Percentiles rank a stretch among this genome's conserved stretches.
phyloP scores from a whole-genome alignment of 2,329 filamentous ascomycete species.

The Curvularia eragrostidis region DNA sequence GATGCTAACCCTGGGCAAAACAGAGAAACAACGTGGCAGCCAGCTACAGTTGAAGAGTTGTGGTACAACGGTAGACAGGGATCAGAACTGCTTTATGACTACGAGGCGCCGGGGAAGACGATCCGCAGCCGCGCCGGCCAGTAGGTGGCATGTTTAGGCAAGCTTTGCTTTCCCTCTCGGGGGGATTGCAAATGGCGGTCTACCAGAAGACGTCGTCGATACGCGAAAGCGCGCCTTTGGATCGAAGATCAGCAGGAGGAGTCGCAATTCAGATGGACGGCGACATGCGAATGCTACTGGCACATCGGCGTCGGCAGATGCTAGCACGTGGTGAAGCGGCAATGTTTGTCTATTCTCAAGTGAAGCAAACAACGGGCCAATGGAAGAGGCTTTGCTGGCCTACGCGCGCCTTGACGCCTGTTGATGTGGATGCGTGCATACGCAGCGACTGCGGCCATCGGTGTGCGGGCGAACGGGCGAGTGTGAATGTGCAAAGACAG shows the following conservation, averaged over 20 bases:
- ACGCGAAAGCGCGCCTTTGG: constrained; percentile 8
- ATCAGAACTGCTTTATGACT: constrained; percentile 10
- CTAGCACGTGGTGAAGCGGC: constrained; percentile 12
- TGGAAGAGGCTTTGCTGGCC: constrained; percentile 5
- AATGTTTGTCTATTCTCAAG: constrained; percentile 27
- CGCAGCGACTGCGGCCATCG: constrained; percentile 10
- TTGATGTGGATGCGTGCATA: constrained; percentile 21
- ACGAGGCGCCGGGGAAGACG: constrained; percentile 24
- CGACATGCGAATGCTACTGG: not conserved
- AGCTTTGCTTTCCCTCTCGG: constrained; percentile 21
- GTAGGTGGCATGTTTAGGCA: constrained; percentile 17
- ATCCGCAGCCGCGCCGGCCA: constrained; percentile 21
- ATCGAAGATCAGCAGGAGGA: not conserved
- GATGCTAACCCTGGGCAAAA: constrained; percentile 10
- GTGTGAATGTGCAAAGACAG: constrained; percentile 1
- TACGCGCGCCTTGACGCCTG: not conserved
- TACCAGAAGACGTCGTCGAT: constrained; percentile 22
- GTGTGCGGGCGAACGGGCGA: constrained; percentile 19
- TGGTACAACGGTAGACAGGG: constrained; percentile 30
- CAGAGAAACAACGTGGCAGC: constrained; percentile 40
- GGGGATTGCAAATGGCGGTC: constrained; percentile 39
- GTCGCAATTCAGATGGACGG: not conserved
- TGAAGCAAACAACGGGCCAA: constrained; percentile 32
- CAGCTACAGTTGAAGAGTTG: constrained; percentile 21
- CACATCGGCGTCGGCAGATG: constrained; percentile 1